These are phyloP conservation scores for Coemansia sp. DNA, from an alignment of 192 early-diverging fungal species.

Conservation along the genomic window DNA sequence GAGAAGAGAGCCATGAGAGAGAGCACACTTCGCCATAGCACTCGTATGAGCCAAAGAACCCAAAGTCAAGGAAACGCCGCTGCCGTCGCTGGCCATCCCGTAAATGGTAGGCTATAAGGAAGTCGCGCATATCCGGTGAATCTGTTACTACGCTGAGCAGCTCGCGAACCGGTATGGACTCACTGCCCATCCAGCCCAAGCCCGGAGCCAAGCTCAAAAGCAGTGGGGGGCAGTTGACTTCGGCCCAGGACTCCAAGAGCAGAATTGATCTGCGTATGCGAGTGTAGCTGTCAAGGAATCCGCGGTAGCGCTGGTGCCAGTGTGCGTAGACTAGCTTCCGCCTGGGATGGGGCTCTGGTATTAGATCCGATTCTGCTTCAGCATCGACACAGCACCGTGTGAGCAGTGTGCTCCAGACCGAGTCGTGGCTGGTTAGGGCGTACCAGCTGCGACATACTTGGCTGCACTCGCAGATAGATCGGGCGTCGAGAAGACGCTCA, in stretches of 20 bases:
- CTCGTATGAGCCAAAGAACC: constrained; percentile 45
- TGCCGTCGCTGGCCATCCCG: constrained; percentile 46
- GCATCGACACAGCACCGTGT: constrained; percentile 5
- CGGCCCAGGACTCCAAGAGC: constrained; percentile 33
- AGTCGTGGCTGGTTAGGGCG: constrained; percentile 18
- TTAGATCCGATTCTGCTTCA: background rate
- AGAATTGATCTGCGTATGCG: constrained; percentile 29
- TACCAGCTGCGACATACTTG: constrained; percentile 30
- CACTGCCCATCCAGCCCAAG: constrained; percentile 36
- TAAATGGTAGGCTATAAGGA: constrained; percentile 46
- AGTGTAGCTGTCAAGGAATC: constrained; percentile 44
- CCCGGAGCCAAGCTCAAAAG: constrained; percentile 40
- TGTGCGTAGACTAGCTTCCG: constrained; percentile 19
- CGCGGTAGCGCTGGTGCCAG: constrained; percentile 30
- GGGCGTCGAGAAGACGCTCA: constrained; percentile 12
- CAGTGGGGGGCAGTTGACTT: constrained; percentile 7
- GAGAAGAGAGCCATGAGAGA: constrained; percentile 40
- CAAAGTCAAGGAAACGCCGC: constrained; percentile 16
- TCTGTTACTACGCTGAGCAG: constrained; percentile 37
- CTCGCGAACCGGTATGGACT: constrained; percentile 37
- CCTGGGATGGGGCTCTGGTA: background rate
- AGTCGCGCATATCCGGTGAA: constrained; percentile 42
- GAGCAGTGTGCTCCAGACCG: constrained; percentile 32
- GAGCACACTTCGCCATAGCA: constrained; percentile 48
- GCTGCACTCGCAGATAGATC: constrained; percentile 38